These are phyloP conservation scores for Quercus phellos DNA, from an alignment of 331 rosid species.

Conservation along the genomic window DNA sequence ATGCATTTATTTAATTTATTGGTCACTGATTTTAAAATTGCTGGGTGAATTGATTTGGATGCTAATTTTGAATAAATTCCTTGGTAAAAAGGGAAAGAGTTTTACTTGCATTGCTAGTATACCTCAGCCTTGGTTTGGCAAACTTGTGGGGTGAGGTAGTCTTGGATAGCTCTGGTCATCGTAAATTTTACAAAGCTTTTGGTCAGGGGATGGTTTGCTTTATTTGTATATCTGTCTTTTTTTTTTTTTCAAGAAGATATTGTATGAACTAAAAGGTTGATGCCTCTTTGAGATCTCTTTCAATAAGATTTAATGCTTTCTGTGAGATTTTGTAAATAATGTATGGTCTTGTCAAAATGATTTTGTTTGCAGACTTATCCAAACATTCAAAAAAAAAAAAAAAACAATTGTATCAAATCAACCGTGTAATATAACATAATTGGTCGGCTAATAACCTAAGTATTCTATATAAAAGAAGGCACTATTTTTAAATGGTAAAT, in stretches of 20 bases:
- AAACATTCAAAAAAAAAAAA: too few species aligned
- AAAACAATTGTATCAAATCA: too few species aligned
- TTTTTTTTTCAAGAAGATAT: not conserved
- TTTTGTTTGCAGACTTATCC: too few species aligned
- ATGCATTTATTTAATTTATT: not conserved
- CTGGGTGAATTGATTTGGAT: not conserved
- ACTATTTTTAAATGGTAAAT: not conserved
- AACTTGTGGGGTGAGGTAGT: not conserved
- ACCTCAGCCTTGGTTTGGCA: not conserved
- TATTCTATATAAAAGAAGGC: not conserved
- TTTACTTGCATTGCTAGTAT: not conserved
- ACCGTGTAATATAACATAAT: too few species aligned
- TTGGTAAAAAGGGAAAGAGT: not conserved
- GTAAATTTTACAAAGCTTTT: not conserved
- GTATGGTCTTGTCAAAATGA: too few species aligned
- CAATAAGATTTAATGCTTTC: not conserved
- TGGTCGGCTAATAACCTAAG: too few species aligned
- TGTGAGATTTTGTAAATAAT: not conserved
- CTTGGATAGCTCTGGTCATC: not conserved
- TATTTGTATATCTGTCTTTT: not conserved
- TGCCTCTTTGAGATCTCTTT: not conserved
- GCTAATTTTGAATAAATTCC: not conserved
- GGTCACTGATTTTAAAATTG: not conserved
- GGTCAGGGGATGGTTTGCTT: not conserved
- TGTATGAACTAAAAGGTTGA: not conserved